phyloP scores from a whole-genome alignment of 257 asterid species.

The Orobanche coerulescens region DNA sequence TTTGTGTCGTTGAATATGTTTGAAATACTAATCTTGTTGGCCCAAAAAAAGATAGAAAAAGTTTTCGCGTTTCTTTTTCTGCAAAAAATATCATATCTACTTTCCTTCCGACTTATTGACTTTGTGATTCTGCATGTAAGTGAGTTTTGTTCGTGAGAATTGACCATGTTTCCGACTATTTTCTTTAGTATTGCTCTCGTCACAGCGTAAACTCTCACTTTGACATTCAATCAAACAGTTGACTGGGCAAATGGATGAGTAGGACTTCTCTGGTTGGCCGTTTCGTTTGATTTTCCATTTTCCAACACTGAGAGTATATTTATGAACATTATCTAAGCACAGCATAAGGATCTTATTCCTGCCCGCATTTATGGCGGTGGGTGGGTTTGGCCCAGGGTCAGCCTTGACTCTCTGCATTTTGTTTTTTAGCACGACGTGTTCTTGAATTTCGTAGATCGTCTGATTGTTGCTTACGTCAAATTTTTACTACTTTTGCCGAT shows the following conservation, averaged over 20 bases:
- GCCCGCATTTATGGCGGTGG: slow-evolving; percentile 22
- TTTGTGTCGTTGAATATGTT: no score
- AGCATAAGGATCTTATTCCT: background rate
- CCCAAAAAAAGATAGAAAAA: no score
- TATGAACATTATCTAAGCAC: slow-evolving; percentile 6
- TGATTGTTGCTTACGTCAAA: background rate
- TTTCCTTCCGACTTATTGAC: background rate
- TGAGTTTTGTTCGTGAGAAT: background rate
- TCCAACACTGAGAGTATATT: slow-evolving; percentile 8
- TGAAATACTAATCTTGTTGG: no score
- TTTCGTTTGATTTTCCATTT: slow-evolving; percentile 6
- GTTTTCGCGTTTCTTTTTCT: background rate
- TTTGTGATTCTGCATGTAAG: background rate
- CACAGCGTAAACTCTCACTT: background rate
- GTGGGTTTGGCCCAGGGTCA: no score
- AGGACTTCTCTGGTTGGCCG: background rate
- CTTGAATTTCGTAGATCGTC: background rate
- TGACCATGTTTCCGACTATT: background rate
- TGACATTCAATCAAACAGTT: background rate
- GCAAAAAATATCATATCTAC: background rate
- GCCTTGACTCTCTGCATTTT: background rate
- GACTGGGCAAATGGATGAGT: background rate
- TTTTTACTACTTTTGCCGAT: background rate
- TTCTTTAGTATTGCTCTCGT: background rate
- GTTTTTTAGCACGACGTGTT: background rate